Base-by-base conservation (phyloP, 805 yeast species). In the Torulaspora gathmanii region DNA sequence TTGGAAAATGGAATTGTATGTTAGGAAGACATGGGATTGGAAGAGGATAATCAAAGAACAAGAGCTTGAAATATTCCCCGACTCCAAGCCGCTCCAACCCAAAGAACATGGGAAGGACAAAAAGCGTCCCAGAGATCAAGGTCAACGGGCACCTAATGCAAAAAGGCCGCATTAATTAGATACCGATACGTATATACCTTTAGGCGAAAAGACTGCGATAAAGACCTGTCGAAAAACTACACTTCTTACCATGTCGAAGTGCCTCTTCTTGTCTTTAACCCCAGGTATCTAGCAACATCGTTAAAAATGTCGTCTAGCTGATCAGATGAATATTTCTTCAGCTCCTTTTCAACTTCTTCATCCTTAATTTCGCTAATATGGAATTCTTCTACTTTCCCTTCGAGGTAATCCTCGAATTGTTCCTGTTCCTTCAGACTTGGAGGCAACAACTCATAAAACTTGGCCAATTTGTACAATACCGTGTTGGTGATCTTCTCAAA, bases 1-100 rank as follows among this genome's bases (percentile, higher is more conserved):
- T 64, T 93, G 97, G 97, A 69, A 77, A 25, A 75, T 91, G 82
- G 98, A 93, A 62, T 67, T 82, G 55, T 91, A 80, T 57, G 61
- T 70, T 9, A 74, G 95, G 60, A 81, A 82, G 65, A 77, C 82
- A 63, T 78, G 72, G 58, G 96, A 89, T 58, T 91, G 98, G 98
- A 86, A 84, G 65, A 68, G 55, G 46, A 53, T 77, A 30, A 72
- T 82, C 13, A 85, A 79, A 47, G 75, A 77, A 36, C 76, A 75
- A 53, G 78, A 75, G 49, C 54, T 61, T 33, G 74, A 67, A 33
- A 50, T 65, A 29, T 70, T 68, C 54, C 71, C 73, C 29, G 58
- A 58, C 41, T 54, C 67, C 35, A 58, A 60, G 46, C 68, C 67
- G 13, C 30, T 56, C 16, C 64, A 60, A 48, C 65, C 61, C 33